Percentiles rank a stretch among this genome's conserved stretches.
These are phyloP conservation scores for Pythium aquatile DNA, from an alignment of 352 stramenopile genomes.

Conservation along the genomic window DNA sequence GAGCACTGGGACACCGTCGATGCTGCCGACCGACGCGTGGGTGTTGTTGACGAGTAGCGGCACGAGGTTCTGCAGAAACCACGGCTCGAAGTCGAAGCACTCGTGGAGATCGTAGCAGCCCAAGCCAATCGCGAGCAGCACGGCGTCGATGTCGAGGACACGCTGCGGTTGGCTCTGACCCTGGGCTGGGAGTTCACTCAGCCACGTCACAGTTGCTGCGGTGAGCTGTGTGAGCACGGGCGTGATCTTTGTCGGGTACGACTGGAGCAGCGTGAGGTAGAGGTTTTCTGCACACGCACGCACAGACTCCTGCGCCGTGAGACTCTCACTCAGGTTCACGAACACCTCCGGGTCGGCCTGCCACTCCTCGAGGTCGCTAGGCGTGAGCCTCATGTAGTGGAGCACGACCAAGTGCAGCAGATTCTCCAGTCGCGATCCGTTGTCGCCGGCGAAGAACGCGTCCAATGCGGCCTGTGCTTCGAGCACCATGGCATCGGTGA, in stretches of 20 bases:
- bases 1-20: conserved; percentile 62
- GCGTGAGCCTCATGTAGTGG: conserved; percentile 67
- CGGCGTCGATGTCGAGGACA: conserved; percentile 61
- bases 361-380: conserved; percentile 70
- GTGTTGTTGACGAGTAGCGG: conserved; percentile 51
- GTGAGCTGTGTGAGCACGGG: conserved; percentile 74
- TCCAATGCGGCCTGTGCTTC: conserved; percentile 60
- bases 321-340: conserved; percentile 61
- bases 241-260: conserved; percentile 62
- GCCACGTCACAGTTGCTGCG: conserved; percentile 41
- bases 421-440: conserved; percentile 38
- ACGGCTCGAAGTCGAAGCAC: conserved; percentile 86
- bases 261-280: conserved; percentile 81
- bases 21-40: conserved; percentile 28
- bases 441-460: conserved; percentile 43
- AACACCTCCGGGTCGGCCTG: conserved; percentile 65
- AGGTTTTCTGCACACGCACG: conserved; percentile 79
- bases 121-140: conserved; percentile 78
- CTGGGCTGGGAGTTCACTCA: conserved; percentile 32
- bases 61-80: conserved; percentile 74
- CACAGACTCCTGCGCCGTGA: conserved; percentile 79
- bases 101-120: conserved; percentile 87
- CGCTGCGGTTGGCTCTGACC: not conserved
- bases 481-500: conserved; percentile 76
- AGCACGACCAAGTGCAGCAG: conserved; percentile 74